These are phyloP conservation scores for Aspergillus ustus DNA, from an alignment of 2,329 filamentous ascomycete species.

Conservation along the genomic window DNA sequence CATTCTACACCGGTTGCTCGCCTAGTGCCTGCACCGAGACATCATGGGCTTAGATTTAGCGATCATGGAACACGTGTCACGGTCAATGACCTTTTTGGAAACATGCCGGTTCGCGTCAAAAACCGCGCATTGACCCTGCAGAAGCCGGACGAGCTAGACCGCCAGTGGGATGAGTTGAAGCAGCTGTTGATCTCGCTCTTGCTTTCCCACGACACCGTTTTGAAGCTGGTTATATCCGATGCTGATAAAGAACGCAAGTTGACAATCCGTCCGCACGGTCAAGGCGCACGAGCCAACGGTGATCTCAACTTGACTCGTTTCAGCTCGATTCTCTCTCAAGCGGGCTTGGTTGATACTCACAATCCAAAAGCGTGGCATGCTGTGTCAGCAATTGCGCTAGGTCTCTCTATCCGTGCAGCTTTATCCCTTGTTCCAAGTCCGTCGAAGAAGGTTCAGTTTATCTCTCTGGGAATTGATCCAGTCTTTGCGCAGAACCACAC, in stretches of 20 bases:
- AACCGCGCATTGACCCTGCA: conserved; percentile 66
- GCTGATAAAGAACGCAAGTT: conserved; percentile 44
- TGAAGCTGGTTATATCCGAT: conserved; percentile 66
- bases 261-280: conserved; percentile 30
- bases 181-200: conserved; percentile 65
- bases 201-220: conserved; percentile 67
- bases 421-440: conserved; percentile 74
- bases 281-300: neutral
- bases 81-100: conserved; percentile 83
- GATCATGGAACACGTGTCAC: conserved; percentile 75
- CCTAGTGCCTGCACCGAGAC: conserved; percentile 63
- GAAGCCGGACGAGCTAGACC: conserved; percentile 58
- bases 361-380: conserved; percentile 68
- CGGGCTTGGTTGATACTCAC: conserved; percentile 62
- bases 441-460: conserved; percentile 75
- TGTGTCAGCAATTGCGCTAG: conserved; percentile 67
- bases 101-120: conserved; percentile 88
- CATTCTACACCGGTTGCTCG: conserved; percentile 69
- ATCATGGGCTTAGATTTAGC: conserved; percentile 60
- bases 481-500: conserved; percentile 60
- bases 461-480: conserved; percentile 76
- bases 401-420: conserved; percentile 68
- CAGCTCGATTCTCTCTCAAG: conserved; percentile 66
- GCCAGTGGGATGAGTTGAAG: conserved; percentile 69
- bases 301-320: conserved; percentile 39